Percentiles rank a stretch among this genome's conserved stretches.
phyloP scores from a whole-genome alignment of 352 stramenopile species.

The Globisporangium acanthophoron region DNA sequence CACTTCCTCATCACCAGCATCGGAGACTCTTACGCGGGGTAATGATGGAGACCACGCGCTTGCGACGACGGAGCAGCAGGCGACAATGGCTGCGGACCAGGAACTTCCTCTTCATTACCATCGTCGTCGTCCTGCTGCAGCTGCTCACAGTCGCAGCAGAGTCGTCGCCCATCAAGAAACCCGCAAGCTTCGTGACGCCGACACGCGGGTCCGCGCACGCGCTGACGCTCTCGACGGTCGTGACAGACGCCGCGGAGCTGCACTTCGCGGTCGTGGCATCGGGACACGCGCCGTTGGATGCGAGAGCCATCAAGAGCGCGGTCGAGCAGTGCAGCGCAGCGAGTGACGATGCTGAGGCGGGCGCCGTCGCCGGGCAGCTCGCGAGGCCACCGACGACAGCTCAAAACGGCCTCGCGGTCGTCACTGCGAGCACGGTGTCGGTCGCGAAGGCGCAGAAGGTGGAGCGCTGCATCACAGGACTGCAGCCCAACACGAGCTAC shows the following conservation, averaged over 20 bases:
- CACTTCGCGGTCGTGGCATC: slow-evolving; percentile 58
- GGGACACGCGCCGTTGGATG: slow-evolving; percentile 32
- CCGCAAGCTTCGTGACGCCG: slow-evolving; percentile 42
- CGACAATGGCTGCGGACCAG: no score
- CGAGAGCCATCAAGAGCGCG: slow-evolving; percentile 41
- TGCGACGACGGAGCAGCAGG: no score
- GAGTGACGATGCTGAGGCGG: background rate
- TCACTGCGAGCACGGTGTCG: slow-evolving; percentile 35
- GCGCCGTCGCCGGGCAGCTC: background rate
- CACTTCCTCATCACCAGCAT: no score
- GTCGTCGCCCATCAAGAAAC: background rate
- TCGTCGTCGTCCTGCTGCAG: background rate
- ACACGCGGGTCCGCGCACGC: slow-evolving; percentile 33
- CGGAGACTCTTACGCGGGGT: no score
- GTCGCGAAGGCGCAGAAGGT: slow-evolving; percentile 49
- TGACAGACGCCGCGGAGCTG: slow-evolving; percentile 66
- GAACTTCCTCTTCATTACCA: no score
- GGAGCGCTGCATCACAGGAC: slow-evolving; percentile 29
- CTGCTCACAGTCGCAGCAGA: background rate
- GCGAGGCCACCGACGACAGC: no score
- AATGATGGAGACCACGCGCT: no score
- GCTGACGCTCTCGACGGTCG: slow-evolving; percentile 63
- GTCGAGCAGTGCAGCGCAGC: slow-evolving; percentile 18
- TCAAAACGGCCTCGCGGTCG: background rate
- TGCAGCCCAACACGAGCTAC: slow-evolving; percentile 63